Evolutionary conservation across 331 rosid genomes (phyloP).

Genomic region (Malus hybrid): DNA sequence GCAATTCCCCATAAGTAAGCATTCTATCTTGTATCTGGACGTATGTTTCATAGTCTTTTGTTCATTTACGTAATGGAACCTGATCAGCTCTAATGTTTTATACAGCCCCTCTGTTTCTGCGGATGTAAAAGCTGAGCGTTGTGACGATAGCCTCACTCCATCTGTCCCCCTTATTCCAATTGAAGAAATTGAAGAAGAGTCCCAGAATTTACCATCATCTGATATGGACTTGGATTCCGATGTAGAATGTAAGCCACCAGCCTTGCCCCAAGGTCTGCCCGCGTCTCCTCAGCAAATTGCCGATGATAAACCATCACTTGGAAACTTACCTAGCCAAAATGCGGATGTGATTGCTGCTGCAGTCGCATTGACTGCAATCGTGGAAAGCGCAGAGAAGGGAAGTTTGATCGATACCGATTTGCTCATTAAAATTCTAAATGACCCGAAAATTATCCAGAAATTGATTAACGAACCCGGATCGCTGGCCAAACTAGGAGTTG

Average conservation of each 20-base stretch:
- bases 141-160: constrained; percentile 51
- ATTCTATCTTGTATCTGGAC: not conserved
- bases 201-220: constrained; percentile 9
- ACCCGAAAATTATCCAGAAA: constrained; percentile 47
- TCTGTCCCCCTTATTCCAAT: constrained; percentile 42
- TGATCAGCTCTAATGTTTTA: not conserved
- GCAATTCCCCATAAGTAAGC: constrained; percentile 55
- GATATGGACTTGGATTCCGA: constrained; percentile 6
- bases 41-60: not conserved
- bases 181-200: constrained; percentile 68
- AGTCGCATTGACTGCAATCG: constrained; percentile 35
- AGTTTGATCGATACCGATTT: constrained; percentile 44
- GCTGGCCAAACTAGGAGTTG: not conserved
- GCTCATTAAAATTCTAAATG: constrained; percentile 45
- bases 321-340: constrained; percentile 12
- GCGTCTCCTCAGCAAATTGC: constrained; percentile 8
- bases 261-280: constrained; percentile 5
- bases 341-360: constrained; percentile 39
- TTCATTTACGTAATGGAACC: not conserved
- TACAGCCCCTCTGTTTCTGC: constrained; percentile 42
- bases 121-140: constrained; percentile 32
- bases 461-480: constrained; percentile 14
- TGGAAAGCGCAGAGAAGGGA: constrained; percentile 39
- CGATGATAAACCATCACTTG: constrained; percentile 10
- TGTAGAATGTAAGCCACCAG: constrained; percentile 3